These are phyloP conservation scores for Lachnellula occidentalis DNA, from an alignment of 2,329 filamentous ascomycete genomes.

Conservation along the genomic window DNA sequence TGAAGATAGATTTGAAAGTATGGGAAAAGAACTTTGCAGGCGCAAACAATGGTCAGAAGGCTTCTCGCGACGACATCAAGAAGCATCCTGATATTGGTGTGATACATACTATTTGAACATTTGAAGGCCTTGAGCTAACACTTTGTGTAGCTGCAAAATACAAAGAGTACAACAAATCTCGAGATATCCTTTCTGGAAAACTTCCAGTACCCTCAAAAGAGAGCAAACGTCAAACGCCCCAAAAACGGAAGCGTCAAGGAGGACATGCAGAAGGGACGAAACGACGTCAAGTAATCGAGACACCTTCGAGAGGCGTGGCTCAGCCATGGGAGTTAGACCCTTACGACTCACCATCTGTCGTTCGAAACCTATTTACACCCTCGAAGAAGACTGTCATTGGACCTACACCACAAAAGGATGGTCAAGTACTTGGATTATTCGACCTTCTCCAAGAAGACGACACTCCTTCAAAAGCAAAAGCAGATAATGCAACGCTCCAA, in stretches of 20 bases:
- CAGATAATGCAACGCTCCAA: conserved; percentile 23
- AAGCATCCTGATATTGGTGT: conserved; percentile 65
- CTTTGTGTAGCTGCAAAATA: conserved; percentile 50
- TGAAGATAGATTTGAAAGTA: conserved; percentile 66
- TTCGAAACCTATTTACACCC: conserved; percentile 56
- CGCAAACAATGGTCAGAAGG: conserved; percentile 61
- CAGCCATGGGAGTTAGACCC: conserved; percentile 38
- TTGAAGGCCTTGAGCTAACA: background rate
- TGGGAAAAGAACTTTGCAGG: conserved; percentile 68
- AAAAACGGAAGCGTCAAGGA: conserved; percentile 34
- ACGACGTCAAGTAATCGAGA: conserved; percentile 36
- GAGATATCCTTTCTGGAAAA: conserved; percentile 54
- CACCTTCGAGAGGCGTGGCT: conserved; percentile 36
- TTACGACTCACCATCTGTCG: conserved; percentile 50
- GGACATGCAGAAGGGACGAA: conserved; percentile 45
- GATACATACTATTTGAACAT: background rate
- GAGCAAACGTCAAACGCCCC: conserved; percentile 29
- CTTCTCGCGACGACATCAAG: conserved; percentile 71
- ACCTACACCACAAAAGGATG: conserved; percentile 75
- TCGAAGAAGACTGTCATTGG: conserved; percentile 58
- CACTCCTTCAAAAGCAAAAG: conserved; percentile 24
- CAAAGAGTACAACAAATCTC: conserved; percentile 66
- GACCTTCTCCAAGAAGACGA: conserved; percentile 56
- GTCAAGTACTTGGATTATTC: conserved; percentile 71
- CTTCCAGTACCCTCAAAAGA: conserved; percentile 30